phyloP scores from a whole-genome alignment of 768 basidiomycete species.

The Naganishia friedmannii region DNA sequence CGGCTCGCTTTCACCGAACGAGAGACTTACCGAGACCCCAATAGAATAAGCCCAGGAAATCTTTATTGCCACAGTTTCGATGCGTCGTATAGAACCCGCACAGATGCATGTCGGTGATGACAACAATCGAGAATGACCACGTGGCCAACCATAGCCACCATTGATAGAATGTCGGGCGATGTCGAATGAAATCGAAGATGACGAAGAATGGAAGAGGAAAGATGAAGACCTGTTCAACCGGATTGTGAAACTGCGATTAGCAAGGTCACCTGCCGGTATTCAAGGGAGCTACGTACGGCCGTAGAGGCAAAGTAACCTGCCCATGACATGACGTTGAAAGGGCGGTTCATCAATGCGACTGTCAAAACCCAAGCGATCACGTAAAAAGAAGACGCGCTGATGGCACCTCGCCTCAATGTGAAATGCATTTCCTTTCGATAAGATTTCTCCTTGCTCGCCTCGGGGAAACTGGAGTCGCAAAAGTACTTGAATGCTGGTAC shows the following conservation, averaged over 20 bases:
- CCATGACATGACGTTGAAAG: slow-evolving; percentile 34
- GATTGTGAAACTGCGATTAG: not conserved
- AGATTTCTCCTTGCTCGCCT: slow-evolving; percentile 45
- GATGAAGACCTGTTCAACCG: slow-evolving; percentile 39
- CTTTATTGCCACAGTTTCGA: slow-evolving; percentile 31
- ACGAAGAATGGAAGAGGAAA: slow-evolving; percentile 42
- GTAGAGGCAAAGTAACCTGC: slow-evolving; percentile 38
- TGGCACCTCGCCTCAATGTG: slow-evolving; percentile 25
- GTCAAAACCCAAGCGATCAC: slow-evolving; percentile 47
- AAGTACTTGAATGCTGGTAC: slow-evolving; percentile 46
- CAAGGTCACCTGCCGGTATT: not conserved
- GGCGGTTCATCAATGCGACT: slow-evolving; percentile 34
- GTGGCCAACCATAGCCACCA: slow-evolving; percentile 42
- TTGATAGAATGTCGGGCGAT: slow-evolving; percentile 41
- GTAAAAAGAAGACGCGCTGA: slow-evolving; percentile 34
- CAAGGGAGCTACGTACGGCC: slow-evolving; percentile 38
- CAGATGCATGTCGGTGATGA: slow-evolving; percentile 43
- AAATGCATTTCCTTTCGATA: slow-evolving; percentile 49
- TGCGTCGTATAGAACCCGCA: slow-evolving; percentile 33
- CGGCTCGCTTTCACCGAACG: slow-evolving; percentile 29
- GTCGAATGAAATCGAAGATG: slow-evolving; percentile 42
- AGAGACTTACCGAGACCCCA: slow-evolving; percentile 15
- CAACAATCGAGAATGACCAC: slow-evolving; percentile 36
- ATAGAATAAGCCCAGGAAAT: slow-evolving; percentile 32
- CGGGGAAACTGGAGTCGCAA: slow-evolving; percentile 46